Conservation (phyloP, 352 stramenopile species). For the Globisporangium recalcitrans region DNA sequence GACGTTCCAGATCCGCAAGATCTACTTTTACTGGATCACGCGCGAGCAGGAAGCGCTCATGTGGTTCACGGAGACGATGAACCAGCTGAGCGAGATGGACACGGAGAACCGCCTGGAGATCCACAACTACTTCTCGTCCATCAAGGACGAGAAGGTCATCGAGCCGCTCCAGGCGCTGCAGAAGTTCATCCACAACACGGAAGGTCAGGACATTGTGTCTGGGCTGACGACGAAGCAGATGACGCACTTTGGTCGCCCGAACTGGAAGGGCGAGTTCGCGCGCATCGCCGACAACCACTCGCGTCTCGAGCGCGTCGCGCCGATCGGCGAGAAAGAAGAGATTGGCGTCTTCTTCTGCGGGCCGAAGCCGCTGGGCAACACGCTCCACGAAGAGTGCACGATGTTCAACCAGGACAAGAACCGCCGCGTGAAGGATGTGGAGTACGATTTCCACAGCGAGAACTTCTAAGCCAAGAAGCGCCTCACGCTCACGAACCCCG, state of each 20-base stretch:
- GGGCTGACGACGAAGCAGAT: slow-evolving; percentile 66
- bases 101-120: slow-evolving; percentile 71
- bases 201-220: slow-evolving; percentile 69
- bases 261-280: slow-evolving; percentile 68
- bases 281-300: slow-evolving; percentile 45
- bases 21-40: slow-evolving; percentile 86
- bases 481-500: neutral
- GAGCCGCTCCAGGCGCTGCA: slow-evolving; percentile 64
- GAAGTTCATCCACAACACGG: slow-evolving; percentile 60
- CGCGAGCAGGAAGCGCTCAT: slow-evolving; percentile 63
- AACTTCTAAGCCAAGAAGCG: slow-evolving; percentile 39
- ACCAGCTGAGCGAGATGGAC: slow-evolving; percentile 70
- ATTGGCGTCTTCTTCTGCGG: slow-evolving; percentile 82
- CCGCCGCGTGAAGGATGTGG: slow-evolving; percentile 27
- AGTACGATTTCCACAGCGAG: slow-evolving; percentile 71
- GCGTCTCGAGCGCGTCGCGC: slow-evolving; percentile 22
- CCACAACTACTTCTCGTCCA: slow-evolving; percentile 79
- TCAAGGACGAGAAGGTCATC: slow-evolving; percentile 52
- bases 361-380: slow-evolving; percentile 44
- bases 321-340: slow-evolving; percentile 40
- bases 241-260: slow-evolving; percentile 67
- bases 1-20: slow-evolving; percentile 67
- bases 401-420: slow-evolving; percentile 45
- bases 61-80: slow-evolving; percentile 83
- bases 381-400: slow-evolving; percentile 59